Base-by-base conservation (phyloP, 805 yeast species). In the Teunomyces stri region DNA sequence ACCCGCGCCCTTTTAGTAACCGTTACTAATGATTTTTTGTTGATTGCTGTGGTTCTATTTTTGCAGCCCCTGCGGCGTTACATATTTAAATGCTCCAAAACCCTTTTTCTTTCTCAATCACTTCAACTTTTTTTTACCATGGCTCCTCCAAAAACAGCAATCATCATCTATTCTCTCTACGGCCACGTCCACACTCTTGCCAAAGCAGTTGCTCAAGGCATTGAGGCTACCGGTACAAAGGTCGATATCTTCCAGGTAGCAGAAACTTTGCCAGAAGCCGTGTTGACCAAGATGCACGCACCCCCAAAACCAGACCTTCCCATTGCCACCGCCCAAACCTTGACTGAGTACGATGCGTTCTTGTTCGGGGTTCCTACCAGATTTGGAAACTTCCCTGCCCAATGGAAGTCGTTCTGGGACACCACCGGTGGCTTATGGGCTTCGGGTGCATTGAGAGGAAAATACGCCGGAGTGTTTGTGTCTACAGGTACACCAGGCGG, bases 171-270 rank as follows among this genome's bases (percentile, higher is more conserved):
- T 75, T 85, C 96, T 18, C 72, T 83, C 36, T 89, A 85, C 70
- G 89, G 89, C 51, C 97, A 89, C 68, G 70, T 88, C 53, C 78
- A 78, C 49, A 65, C 73, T 16, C 62, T 89, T 57, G 92, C 96
- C 42, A 75, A 79, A 62, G 76, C 82, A 33, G 80, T 81, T 54
- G 75, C 82, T 59, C 72, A 73, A 51, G 96, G 96, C 53, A 72
- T 87, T 51, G 79, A 78, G 59, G 64, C 79, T 16, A 83, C 89
- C 7, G 95, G 94, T 48, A 72, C 74, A 20, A 48, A 51, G 12
- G 96, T 88, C 15, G 86, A 81, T 47, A 65, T 89, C 47, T 88
- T 65, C 69, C 88, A 85, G 74, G 81, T 89, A 33, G 64, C 87
- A 47, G 96, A 88, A 68, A 88, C 95, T 25, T 70, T 88, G 46